These are phyloP conservation scores for Salix caprea DNA, from an alignment of 345 rosid species.

Conservation along the genomic window DNA sequence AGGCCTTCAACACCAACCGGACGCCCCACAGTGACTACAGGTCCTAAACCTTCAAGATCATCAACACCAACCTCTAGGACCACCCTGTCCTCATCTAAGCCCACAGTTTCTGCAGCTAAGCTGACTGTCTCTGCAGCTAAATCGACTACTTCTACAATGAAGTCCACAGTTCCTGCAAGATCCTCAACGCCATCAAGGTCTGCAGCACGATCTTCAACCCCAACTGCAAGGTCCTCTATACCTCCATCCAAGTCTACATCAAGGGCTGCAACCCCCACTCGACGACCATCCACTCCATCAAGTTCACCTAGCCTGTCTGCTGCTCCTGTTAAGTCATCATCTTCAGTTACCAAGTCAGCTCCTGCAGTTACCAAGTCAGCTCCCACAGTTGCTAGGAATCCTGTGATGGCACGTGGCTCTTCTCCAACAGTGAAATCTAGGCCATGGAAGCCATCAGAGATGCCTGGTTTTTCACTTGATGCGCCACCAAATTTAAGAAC, in stretches of 20 bases:
- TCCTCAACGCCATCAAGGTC: slow-evolving; percentile 91
- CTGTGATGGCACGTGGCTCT: slow-evolving; percentile 59
- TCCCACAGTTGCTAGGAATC: slow-evolving; percentile 14
- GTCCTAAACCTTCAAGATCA: slow-evolving; percentile 64
- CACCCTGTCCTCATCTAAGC: slow-evolving; percentile 52
- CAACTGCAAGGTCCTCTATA: slow-evolving; percentile 68
- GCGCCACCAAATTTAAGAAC: slow-evolving; percentile 98
- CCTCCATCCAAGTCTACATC: slow-evolving; percentile 65
- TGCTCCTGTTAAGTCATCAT: slow-evolving; percentile 44
- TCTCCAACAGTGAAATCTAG: slow-evolving; percentile 78
- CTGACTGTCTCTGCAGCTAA: slow-evolving; percentile 31
- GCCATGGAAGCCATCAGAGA: slow-evolving; percentile 98
- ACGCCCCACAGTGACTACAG: slow-evolving; percentile 50
- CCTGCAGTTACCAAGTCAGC: slow-evolving; percentile 11
- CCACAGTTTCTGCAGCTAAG: slow-evolving; percentile 38
- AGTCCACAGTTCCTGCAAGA: slow-evolving; percentile 57
- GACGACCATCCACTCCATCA: slow-evolving; percentile 60
- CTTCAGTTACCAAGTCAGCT: slow-evolving; percentile 38
- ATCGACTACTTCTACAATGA: slow-evolving; percentile 42
- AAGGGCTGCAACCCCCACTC: slow-evolving; percentile 86
- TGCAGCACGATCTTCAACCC: slow-evolving; percentile 75
- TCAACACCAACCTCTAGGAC: slow-evolving; percentile 85
- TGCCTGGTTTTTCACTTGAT: slow-evolving; percentile 94
- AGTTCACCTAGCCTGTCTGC: slow-evolving; percentile 46
- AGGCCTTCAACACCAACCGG: slow-evolving; percentile 90